Conservation (phyloP, 176 grass and related monocot genomes). For the Typha latifolia region DNA sequence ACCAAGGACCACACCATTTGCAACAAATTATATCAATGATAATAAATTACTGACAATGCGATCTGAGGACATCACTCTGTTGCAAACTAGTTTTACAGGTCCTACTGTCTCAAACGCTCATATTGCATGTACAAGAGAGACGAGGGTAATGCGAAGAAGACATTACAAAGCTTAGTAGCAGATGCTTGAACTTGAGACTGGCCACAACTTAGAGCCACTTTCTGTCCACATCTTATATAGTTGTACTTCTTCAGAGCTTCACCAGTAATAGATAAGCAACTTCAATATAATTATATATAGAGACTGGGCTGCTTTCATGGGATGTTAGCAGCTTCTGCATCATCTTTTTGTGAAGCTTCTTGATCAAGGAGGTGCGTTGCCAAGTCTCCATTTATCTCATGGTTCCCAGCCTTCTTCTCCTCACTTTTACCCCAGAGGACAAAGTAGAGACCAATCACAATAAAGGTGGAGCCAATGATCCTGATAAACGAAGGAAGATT, state of each 20-base stretch:
- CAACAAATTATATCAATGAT: neutral
- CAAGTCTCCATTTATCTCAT: conserved; percentile 26
- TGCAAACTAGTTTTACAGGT: neutral
- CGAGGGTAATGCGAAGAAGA: neutral
- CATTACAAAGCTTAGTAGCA: neutral
- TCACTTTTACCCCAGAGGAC: conserved; percentile 52
- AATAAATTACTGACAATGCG: neutral
- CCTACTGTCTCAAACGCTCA: neutral
- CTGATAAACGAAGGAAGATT: conserved; percentile 9
- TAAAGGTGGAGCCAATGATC: conserved; percentile 43
- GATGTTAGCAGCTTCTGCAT: conserved; percentile 15
- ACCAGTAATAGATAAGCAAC: neutral
- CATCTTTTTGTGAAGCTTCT: conserved; percentile 18
- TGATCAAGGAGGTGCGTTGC: conserved; percentile 30
- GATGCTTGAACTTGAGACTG: neutral
- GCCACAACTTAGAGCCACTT: neutral
- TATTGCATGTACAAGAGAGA: neutral
- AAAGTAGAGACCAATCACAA: conserved; percentile 55
- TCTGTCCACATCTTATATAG: neutral
- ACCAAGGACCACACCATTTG: neutral
- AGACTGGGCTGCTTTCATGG: conserved; percentile 4
- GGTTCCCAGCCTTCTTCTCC: conserved; percentile 33
- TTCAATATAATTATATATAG: neutral
- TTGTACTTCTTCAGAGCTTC: neutral
- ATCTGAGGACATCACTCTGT: neutral